Percentiles rank a stretch among this genome's conserved stretches.
Evolutionary conservation across 1,139 yeast genomes (phyloP).

Genomic region (Lodderomyces margitis): DNA sequence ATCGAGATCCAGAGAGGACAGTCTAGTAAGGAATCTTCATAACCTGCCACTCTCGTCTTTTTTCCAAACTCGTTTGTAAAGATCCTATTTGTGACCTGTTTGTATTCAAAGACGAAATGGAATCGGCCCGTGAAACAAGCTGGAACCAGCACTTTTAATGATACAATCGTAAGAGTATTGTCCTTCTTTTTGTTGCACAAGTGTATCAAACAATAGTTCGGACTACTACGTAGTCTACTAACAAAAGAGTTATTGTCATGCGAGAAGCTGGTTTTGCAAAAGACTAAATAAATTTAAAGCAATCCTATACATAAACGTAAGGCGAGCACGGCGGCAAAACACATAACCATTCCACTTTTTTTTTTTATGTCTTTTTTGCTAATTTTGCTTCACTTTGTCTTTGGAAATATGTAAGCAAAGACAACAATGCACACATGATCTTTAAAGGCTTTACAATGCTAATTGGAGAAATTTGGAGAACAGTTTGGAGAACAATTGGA

Average conservation of each 20-base stretch:
- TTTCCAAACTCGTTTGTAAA: too few relatives aligned
- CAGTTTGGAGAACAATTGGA: not conserved
- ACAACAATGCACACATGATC: not conserved
- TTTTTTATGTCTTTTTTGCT: not conserved
- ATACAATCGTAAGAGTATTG: too few relatives aligned
- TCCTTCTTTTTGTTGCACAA: not conserved
- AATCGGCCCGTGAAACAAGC: not conserved
- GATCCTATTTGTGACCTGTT: too few relatives aligned
- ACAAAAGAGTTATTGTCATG: too few relatives aligned
- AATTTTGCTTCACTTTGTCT: not conserved
- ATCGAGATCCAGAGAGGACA: too few relatives aligned
- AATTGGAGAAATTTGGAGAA: constrained; percentile 2
- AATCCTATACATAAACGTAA: not conserved
- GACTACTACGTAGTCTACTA: not conserved
- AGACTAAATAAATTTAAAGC: too few relatives aligned
- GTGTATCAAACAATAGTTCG: not conserved
- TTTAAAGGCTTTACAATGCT: not conserved
- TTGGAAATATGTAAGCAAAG: not conserved
- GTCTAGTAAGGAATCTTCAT: too few relatives aligned
- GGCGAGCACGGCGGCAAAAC: not conserved
- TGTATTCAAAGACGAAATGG: too few relatives aligned
- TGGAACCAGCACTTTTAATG: too few relatives aligned
- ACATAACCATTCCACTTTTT: not conserved
- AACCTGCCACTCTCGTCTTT: too few relatives aligned
- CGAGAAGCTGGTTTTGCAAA: too few relatives aligned